Conservation (phyloP, 1,139 yeast species). For the Kodamaea sp. region DNA sequence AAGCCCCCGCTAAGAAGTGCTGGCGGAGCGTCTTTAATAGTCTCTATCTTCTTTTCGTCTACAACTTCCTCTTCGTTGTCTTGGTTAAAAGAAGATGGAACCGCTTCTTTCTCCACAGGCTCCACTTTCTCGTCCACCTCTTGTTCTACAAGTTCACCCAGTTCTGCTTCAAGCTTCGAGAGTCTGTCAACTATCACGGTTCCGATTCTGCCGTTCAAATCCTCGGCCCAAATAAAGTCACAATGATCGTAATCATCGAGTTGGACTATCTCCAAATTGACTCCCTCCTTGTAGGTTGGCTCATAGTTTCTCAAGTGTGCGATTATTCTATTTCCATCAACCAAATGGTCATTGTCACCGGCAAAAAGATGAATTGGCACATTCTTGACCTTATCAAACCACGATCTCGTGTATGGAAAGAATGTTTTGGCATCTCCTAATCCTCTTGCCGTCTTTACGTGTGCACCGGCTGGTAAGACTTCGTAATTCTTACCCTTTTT, state of each 20-base stretch:
- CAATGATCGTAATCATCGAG: constrained; percentile 54
- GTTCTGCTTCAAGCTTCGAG: neutral
- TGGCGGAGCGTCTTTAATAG: too few relatives aligned
- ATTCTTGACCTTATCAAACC: constrained; percentile 54
- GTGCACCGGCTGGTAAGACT: constrained; percentile 10
- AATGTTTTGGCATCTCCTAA: constrained; percentile 52
- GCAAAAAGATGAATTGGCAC: constrained; percentile 60
- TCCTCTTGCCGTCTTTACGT: constrained; percentile 4
- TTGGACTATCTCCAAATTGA: constrained; percentile 36
- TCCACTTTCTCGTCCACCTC: neutral
- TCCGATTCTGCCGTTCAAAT: constrained; percentile 39
- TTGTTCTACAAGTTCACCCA: neutral
- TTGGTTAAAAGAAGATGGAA: too few relatives aligned
- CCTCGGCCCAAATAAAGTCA: constrained; percentile 61
- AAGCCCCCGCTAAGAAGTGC: too few relatives aligned
- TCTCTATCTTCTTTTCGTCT: too few relatives aligned
- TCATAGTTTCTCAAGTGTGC: constrained; percentile 56
- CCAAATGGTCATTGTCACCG: constrained; percentile 66
- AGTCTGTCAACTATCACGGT: constrained; percentile 10
- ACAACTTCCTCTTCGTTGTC: too few relatives aligned
- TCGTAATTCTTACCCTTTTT: constrained; percentile 28
- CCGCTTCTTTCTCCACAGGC: neutral
- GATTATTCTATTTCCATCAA: constrained; percentile 59
- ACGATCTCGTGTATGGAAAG: constrained; percentile 48
- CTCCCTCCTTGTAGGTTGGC: constrained; percentile 38